phyloP scores from a whole-genome alignment of 1,284 basidiomycete species.

The Ceratobasidium sp. region DNA sequence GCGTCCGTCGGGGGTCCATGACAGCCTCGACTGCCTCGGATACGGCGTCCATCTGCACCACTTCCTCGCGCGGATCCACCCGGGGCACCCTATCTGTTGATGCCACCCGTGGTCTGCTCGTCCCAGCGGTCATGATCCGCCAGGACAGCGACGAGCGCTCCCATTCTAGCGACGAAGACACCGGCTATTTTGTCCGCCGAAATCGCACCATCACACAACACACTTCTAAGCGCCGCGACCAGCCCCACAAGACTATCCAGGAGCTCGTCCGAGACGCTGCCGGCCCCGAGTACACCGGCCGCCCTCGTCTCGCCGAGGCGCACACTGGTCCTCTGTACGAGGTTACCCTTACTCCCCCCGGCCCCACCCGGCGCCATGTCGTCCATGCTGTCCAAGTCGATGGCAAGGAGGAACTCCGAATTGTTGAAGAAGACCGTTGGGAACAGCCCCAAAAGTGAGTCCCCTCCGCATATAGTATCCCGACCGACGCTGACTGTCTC shows the following conservation, averaged over 20 bases:
- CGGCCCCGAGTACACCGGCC: constrained; percentile 21
- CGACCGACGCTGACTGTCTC: background rate
- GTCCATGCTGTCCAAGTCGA: constrained; percentile 28
- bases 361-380: constrained; percentile 16
- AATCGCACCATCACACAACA: constrained; percentile 34
- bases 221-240: background rate
- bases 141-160: background rate
- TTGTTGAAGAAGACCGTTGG: constrained; percentile 19
- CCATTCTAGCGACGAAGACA: constrained; percentile 25
- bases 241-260: constrained; percentile 22
- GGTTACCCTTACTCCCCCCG: constrained; percentile 18
- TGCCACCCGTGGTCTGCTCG: constrained; percentile 23
- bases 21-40: constrained; percentile 29
- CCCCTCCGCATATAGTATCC: background rate
- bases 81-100: constrained; percentile 14
- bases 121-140: constrained; percentile 30
- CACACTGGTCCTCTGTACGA: constrained; percentile 20
- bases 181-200: constrained; percentile 19
- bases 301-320: constrained; percentile 5
- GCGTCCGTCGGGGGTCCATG: constrained; percentile 27
- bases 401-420: constrained; percentile 17
- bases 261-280: constrained; percentile 27
- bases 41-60: constrained; percentile 32
- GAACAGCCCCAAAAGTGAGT: constrained; percentile 35
- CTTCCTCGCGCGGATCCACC: constrained; percentile 28